Evolutionary conservation across 306 rosid species (phyloP).

Genomic region (Amphicarpaea edgeworthii): DNA sequence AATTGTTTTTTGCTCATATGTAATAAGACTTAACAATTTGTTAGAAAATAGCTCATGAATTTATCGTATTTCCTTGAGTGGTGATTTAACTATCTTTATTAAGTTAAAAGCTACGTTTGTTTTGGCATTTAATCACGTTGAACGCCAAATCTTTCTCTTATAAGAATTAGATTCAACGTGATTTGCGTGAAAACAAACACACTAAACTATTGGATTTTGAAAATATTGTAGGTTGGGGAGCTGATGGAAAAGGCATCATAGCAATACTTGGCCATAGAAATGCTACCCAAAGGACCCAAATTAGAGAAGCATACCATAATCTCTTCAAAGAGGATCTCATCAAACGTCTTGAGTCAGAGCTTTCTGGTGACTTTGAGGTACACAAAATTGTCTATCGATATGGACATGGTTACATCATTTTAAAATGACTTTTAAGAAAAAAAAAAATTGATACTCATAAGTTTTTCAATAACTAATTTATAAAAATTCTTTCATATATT

Average conservation of each 20-base stretch:
- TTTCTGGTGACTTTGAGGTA: conserved; percentile 86
- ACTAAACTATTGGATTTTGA: neutral
- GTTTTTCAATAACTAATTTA: too few relatives aligned
- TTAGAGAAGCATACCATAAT: conserved; percentile 69
- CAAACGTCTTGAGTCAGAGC: conserved; percentile 89
- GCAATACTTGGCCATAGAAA: conserved; percentile 71
- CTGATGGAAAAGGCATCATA: conserved; percentile 76
- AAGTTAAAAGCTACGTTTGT: neutral
- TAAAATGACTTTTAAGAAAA: too few relatives aligned
- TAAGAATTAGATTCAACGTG: too few relatives aligned
- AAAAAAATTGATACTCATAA: too few relatives aligned
- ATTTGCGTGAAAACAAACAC: too few relatives aligned
- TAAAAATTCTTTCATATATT: too few relatives aligned
- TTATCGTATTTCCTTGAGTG: neutral
- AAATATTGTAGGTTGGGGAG: conserved; percentile 75
- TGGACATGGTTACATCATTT: too few relatives aligned
- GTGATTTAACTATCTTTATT: too few relatives aligned
- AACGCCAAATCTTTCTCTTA: too few relatives aligned
- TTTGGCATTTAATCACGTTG: too few relatives aligned
- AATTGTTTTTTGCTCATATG: neutral
- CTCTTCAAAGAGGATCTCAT: conserved; percentile 78
- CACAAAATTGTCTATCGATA: neutral
- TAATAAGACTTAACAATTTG: neutral
- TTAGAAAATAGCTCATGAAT: neutral
- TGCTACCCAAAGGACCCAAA: conserved; percentile 66